Evolutionary conservation across 176 grass and related monocot species (phyloP).

Genomic region (Rhynchospora tenuis): DNA sequence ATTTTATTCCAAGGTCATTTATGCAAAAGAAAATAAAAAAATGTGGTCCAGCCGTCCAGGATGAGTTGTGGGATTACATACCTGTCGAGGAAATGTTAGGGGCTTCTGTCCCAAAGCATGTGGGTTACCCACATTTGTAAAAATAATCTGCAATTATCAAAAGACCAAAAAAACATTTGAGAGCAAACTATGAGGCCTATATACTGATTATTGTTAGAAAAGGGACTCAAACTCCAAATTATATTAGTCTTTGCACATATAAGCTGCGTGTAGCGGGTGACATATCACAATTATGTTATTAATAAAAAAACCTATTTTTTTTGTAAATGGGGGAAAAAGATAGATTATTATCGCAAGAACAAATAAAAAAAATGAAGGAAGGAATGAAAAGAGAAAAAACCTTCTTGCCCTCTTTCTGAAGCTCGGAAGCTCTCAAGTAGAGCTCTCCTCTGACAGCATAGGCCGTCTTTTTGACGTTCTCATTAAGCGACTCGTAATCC

Average conservation of each 20-base stretch:
- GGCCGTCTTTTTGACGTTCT: slow-evolving; percentile 87
- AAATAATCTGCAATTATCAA: slow-evolving; percentile 73
- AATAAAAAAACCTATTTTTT: background rate
- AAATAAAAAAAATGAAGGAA: background rate
- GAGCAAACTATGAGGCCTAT: background rate
- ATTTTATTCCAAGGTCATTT: background rate
- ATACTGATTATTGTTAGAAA: slow-evolving; percentile 12
- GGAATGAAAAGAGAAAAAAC: background rate
- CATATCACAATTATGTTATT: background rate
- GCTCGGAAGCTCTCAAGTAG: slow-evolving; percentile 90
- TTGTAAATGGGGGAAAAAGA: background rate
- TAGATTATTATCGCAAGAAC: background rate
- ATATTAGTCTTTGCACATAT: background rate
- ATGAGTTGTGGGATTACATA: background rate
- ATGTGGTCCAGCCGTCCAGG: too few relatives aligned
- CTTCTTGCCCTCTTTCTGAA: slow-evolving; percentile 97
- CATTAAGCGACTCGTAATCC: slow-evolving; percentile 88
- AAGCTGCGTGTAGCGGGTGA: background rate
- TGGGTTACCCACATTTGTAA: slow-evolving; percentile 99
- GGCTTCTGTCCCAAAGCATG: slow-evolving; percentile 98
- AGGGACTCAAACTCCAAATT: background rate
- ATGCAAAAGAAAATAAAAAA: background rate
- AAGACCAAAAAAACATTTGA: background rate
- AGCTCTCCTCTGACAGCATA: slow-evolving; percentile 99
- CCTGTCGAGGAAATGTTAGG: slow-evolving; percentile 92